Evolutionary conservation across 768 basidiomycete species (phyloP), one percentile per base, ranked within the genome.

Genomic region (Boletus rufocinnamomeus): DNA sequence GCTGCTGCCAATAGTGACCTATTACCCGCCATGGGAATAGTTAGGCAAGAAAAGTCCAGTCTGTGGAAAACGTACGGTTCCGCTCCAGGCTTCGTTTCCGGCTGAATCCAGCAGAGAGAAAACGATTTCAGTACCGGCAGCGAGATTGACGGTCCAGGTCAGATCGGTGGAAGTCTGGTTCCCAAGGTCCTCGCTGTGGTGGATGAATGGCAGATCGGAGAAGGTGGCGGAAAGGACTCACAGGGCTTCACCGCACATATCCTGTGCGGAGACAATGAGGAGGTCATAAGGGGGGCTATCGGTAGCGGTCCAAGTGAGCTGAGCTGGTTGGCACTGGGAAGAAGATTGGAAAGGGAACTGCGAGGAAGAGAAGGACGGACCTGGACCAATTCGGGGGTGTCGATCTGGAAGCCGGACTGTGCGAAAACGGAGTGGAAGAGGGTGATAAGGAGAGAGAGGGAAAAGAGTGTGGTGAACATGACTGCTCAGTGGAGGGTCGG

Each of bases 401-500:
- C 68, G 66, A 91, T 75, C 43, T 74, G 68, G 63, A 90, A 81
- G 21, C 74, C 77, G 57, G 60, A 62, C 45, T 68, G 67, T 1
- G 89, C 85, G 54, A 81, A 64, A 54, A 77, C 85, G 68, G 76
- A 76, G 61, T 69, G 77, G 67, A 83, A 65, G 71, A 85, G 76
- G 64, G 77, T 69, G 68, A 81, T 73, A 77, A 91, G 75, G 85
- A 91, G 83, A 67, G 87, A 79, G 76, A 83, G 70, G 59, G 82
- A 80, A 89, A 90, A 52, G 89, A 92, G 75, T 76, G 91, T 89
- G 78, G 84, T 76, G 82, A 85, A 86, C 91, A 92, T 93, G 75
- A 72, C 74, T 64, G 61, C 60, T 60, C 61, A 41, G 63, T 35
- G 40, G 61, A 27, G 19, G 3, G 49, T 41, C 11, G 44, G 16